phyloP scores from a whole-genome alignment of 179 eudicot species.

The Silene vulgaris region DNA sequence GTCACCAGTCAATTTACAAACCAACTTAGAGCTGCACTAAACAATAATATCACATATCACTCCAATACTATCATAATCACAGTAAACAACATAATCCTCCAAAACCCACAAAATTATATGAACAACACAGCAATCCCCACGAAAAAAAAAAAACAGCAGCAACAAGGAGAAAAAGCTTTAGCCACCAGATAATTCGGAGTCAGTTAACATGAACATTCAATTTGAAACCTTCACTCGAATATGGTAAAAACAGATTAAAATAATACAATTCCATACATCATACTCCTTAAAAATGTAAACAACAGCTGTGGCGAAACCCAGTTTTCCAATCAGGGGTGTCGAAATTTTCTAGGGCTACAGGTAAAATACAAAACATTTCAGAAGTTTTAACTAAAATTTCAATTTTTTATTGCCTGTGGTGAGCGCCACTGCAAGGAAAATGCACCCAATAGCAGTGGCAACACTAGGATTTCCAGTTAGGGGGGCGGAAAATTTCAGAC shows the following conservation, averaged over 20 bases:
- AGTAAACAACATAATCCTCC: background rate
- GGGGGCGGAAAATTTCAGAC: too few relatives aligned
- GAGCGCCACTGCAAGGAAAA: too few relatives aligned
- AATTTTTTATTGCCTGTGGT: too few relatives aligned
- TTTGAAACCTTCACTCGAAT: background rate
- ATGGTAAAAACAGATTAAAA: background rate
- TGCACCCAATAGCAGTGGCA: too few relatives aligned
- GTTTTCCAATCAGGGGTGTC: too few relatives aligned
- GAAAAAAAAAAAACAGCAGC: background rate
- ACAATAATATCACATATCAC: background rate
- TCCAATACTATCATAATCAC: background rate
- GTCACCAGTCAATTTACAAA: constrained; percentile 74
- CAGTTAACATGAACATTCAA: background rate
- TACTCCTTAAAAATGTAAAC: background rate
- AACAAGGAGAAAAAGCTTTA: background rate
- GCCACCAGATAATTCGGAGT: background rate
- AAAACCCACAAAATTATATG: background rate
- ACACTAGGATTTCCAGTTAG: too few relatives aligned
- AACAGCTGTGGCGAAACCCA: too few relatives aligned
- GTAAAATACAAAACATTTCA: too few relatives aligned
- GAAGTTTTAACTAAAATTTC: too few relatives aligned
- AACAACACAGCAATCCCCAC: background rate
- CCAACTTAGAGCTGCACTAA: constrained; percentile 58
- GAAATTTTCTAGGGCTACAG: too few relatives aligned
- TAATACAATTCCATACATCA: background rate